phyloP scores from a whole-genome alignment of 257 asterid species.

The Sherardia arvensis region DNA sequence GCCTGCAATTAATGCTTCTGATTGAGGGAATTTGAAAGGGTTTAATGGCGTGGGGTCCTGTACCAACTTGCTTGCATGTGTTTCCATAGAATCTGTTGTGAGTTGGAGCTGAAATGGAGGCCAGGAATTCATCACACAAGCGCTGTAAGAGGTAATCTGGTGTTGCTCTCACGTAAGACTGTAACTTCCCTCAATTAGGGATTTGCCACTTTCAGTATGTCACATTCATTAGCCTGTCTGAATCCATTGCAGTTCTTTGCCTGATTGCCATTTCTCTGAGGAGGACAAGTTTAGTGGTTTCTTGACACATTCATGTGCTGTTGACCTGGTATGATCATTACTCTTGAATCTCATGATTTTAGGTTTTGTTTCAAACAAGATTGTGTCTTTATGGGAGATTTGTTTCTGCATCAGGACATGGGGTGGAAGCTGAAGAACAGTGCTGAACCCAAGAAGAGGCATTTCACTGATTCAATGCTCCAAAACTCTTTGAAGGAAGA shows the following conservation, averaged over 20 bases:
- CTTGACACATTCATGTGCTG: constrained; percentile 12
- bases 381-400: background rate
- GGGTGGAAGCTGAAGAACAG: constrained; percentile 26
- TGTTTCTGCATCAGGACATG: constrained; percentile 17
- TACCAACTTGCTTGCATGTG: constrained; percentile 3
- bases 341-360: background rate
- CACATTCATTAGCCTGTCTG: background rate
- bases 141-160: constrained; percentile 17
- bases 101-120: constrained; percentile 13
- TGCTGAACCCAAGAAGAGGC: constrained; percentile 44
- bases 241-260: constrained; percentile 5
- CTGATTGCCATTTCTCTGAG: constrained; percentile 10
- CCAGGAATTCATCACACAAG: constrained; percentile 7
- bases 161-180: background rate
- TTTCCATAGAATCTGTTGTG: constrained; percentile 4
- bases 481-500: constrained; percentile 44
- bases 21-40: constrained; percentile 13
- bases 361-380: background rate
- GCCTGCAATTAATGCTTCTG: constrained; percentile 54
- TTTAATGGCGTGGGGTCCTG: constrained; percentile 17
- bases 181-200: background rate
- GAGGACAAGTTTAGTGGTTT: constrained; percentile 16
- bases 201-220: background rate
- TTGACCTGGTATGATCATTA: constrained; percentile 14
- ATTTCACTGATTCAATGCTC: constrained; percentile 28